Evolutionary conservation across 1,284 basidiomycete genomes (phyloP), one percentile per base, ranked within the genome.

Genomic region (Pseudozyma sp.): DNA sequence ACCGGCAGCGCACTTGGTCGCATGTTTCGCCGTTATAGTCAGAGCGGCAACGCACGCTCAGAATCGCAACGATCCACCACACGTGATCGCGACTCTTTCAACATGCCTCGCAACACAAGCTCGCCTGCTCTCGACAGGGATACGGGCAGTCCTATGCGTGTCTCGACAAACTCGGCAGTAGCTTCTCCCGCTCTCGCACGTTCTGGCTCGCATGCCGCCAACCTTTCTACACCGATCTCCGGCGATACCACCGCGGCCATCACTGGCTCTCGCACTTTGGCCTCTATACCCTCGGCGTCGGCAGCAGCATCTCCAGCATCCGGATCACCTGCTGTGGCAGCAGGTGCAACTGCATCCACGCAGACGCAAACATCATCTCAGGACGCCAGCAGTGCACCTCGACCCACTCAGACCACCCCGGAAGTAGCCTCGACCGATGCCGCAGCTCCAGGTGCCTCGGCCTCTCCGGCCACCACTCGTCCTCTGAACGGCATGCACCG

Each of bases 401-500:
- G 35, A 17, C 48, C 33, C 29, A 35, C 34, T 34, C 30, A 39
- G 24, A 6, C 52, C 17, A 13, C 17, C 17, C 24, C 53, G 24
- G 60, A 54, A 0, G 42, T 39, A 10, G 35, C 56, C 43, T 53
- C 60, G 2, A 35, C 57, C n/a, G 44, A 58, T 7, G 51, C 51
- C 31, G 24, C 45, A 4, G 35, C 43, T 19, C 8, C 17, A 9
- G 43, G 17, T 44, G 39, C 39, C 39, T 54, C 62, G 9, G 44
- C 33, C 13, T 39, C 59, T 9, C 54, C 54, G 16, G 37, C 52
- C 33, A 43, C 44, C 39, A 46, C 60, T 0, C 55, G 69, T 1
- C 47, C 71, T 67, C 35, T 85, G 84, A 29, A 68, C 34, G 59
- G 58, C 14, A 65, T 77, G 44, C 86, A 87, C 68, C 86, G 88